A percentile compares a stretch with the other conserved stretches of the same genome.
These are phyloP conservation scores for Ophiostoma piceae DNA, from an alignment of 2,329 filamentous ascomycete genomes.

Conservation along the genomic window DNA sequence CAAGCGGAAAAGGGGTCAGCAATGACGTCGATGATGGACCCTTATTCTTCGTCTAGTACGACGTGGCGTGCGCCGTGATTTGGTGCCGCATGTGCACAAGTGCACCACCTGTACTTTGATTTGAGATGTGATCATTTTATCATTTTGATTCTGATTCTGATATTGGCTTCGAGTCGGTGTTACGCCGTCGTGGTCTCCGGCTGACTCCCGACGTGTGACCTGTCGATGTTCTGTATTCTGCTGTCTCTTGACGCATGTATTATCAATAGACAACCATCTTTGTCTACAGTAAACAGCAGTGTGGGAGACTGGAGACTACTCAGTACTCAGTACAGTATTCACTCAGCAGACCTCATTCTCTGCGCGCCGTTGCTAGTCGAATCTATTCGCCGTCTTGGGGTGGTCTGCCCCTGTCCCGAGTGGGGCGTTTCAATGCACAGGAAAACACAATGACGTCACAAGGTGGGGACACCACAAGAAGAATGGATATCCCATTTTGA, in stretches of 20 bases:
- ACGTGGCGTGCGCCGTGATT: background rate
- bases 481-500: background rate
- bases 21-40: conserved; percentile 15
- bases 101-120: too few species aligned
- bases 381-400: background rate
- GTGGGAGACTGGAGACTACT: background rate
- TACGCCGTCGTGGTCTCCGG: background rate
- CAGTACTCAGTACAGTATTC: background rate
- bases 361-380: background rate
- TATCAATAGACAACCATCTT: background rate
- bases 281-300: too few species aligned
- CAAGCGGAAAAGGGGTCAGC: conserved; percentile 1
- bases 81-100: background rate
- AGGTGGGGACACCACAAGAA: background rate
- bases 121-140: too few species aligned
- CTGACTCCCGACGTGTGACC: conserved; percentile 7
- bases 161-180: background rate
- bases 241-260: background rate
- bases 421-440: conserved; percentile 1
- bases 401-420: background rate
- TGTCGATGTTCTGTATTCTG: background rate
- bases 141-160: too few species aligned
- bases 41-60: background rate
- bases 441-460: conserved; percentile 12
- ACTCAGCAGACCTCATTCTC: background rate